Evolutionary conservation across 352 stramenopile genomes (phyloP).

Genomic region (Phytopythium kandeliae): DNA sequence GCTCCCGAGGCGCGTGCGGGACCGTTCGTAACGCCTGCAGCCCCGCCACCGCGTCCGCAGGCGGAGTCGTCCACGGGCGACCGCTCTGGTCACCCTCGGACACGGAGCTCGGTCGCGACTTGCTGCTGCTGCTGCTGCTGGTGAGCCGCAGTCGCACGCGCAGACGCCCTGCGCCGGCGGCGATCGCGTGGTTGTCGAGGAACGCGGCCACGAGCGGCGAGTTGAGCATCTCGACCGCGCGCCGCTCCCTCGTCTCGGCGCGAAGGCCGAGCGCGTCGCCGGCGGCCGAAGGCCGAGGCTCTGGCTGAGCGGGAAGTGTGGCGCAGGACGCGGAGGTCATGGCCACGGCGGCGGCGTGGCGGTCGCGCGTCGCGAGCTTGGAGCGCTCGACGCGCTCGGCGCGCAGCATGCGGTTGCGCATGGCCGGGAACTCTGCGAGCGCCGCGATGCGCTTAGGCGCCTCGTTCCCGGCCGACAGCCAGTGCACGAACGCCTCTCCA

Average conservation of each 20-base stretch:
- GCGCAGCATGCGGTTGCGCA: constrained; percentile 61
- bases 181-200: constrained; percentile 41
- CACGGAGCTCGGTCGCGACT: background rate
- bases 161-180: constrained; percentile 36
- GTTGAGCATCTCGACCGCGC: constrained; percentile 58
- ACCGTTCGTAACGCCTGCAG: constrained; percentile 43
- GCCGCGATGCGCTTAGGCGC: constrained; percentile 51
- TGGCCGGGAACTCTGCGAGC: constrained; percentile 55
- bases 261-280: constrained; percentile 11
- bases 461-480: constrained; percentile 49
- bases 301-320: too few species aligned
- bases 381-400: constrained; percentile 58
- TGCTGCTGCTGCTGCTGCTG: constrained; percentile 15
- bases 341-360: constrained; percentile 19
- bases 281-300: constrained; percentile 7
- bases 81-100: background rate
- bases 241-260: constrained; percentile 44
- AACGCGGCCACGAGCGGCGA: constrained; percentile 58
- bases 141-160: constrained; percentile 57
- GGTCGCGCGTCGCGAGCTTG: constrained; percentile 44
- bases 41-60: constrained; percentile 14
- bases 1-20: constrained; percentile 19
- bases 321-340: background rate
- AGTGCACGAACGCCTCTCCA: constrained; percentile 21
- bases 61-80: constrained; percentile 18